Percentiles rank a stretch among this genome's conserved stretches.
Evolutionary conservation across 1,284 basidiomycete species (phyloP).

Genomic region (Gomphus sp.): DNA sequence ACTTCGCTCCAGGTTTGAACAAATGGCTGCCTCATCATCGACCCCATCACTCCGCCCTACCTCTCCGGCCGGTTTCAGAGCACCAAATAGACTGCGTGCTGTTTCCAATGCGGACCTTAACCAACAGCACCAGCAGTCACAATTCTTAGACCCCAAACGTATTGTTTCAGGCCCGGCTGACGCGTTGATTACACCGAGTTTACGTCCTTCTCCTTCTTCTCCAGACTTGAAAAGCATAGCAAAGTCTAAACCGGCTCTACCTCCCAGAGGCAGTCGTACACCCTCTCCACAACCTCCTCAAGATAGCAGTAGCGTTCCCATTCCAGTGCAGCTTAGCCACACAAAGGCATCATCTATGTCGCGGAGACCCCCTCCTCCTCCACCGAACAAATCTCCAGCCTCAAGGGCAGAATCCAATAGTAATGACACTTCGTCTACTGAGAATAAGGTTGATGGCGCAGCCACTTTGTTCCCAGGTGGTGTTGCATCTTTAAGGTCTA

Average conservation of each 20-base stretch:
- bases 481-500: conserved; percentile 37
- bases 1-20: conserved; percentile 59
- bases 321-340: conserved; percentile 19
- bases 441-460: neutral
- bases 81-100: conserved; percentile 13
- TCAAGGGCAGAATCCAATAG: conserved; percentile 11
- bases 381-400: conserved; percentile 10
- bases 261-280: conserved; percentile 36
- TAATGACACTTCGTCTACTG: conserved; percentile 1
- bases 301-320: conserved; percentile 32
- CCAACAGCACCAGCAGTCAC: conserved; percentile 10
- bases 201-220: conserved; percentile 39
- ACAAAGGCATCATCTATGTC: conserved; percentile 17
- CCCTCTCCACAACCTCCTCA: conserved; percentile 22
- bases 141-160: conserved; percentile 21
- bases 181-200: conserved; percentile 16
- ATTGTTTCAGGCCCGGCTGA: conserved; percentile 20
- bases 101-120: conserved; percentile 16
- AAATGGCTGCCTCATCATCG: conserved; percentile 27
- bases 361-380: conserved; percentile 21
- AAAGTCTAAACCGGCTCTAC: conserved; percentile 50
- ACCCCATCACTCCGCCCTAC: neutral
- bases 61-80: conserved; percentile 17
- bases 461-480: conserved; percentile 13
- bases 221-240: conserved; percentile 36